Percentiles rank a stretch among this genome's conserved stretches.
Conservation (phyloP, 192 early-diverging fungal genomes). For the Backusella macrospora region DNA sequence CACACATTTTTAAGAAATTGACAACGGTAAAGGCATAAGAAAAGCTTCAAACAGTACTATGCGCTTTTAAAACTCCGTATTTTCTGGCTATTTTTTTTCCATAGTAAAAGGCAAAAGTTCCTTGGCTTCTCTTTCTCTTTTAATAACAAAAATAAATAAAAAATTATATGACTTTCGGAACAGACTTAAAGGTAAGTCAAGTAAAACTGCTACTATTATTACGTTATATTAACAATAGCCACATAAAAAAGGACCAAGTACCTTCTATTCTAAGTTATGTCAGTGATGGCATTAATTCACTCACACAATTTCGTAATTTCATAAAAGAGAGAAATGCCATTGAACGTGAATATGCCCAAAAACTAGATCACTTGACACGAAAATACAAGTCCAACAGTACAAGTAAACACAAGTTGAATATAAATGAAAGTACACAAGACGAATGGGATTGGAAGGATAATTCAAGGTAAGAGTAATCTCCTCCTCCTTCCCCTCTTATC, state of each 20-base stretch:
- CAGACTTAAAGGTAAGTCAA: constrained; percentile 27
- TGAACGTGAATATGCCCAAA: constrained; percentile 70
- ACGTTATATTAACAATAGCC: not conserved
- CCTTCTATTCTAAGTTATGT: constrained; percentile 55
- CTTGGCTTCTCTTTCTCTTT: not conserved
- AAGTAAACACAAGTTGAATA: constrained; percentile 37
- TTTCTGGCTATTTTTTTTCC: not conserved
- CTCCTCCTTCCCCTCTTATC: no score
- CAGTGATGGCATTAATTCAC: constrained; percentile 58
- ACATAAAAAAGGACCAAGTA: constrained; percentile 50
- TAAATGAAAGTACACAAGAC: constrained; percentile 17
- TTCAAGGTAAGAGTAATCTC: constrained; percentile 42
- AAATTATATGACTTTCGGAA: constrained; percentile 30
- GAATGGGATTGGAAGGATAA: constrained; percentile 40
- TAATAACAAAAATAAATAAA: no score
- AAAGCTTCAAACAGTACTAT: no score
- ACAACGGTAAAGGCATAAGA: no score
- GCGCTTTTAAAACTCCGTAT: not conserved
- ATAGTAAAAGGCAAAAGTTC: not conserved
- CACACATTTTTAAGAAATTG: no score
- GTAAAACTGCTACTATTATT: no score
- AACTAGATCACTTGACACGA: constrained; percentile 62
- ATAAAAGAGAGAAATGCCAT: constrained; percentile 67
- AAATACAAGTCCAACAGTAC: constrained; percentile 54
- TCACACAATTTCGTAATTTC: constrained; percentile 71